Evolutionary conservation across 75 land plant genomes (phyloP).

Genomic region (Pinus tabuliformis): DNA sequence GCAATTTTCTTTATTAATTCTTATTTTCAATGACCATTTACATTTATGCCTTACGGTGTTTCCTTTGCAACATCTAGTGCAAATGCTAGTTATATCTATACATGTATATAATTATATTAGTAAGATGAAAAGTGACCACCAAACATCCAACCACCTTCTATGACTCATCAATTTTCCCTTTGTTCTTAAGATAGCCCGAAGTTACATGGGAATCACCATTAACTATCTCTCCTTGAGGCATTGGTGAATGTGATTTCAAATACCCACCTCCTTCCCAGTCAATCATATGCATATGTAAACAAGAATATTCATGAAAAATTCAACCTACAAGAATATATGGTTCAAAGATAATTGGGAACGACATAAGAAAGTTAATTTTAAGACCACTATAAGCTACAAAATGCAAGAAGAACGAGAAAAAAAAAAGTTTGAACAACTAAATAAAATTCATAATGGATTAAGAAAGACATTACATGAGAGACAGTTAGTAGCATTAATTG

Average conservation of each 20-base stretch:
- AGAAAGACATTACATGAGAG: neutral
- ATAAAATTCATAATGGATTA: neutral
- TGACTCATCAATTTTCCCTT: slow-evolving; percentile 69
- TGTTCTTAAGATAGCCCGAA: slow-evolving; percentile 72
- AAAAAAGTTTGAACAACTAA: neutral
- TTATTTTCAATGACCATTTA: no score
- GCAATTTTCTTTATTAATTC: no score
- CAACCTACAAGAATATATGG: neutral
- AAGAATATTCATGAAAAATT: neutral
- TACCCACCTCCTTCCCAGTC: no score
- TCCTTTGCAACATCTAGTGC: no score
- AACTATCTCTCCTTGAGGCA: slow-evolving; percentile 86
- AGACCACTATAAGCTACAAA: neutral
- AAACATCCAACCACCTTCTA: slow-evolving; percentile 19
- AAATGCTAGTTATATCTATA: no score
- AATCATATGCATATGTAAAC: slow-evolving; percentile 44
- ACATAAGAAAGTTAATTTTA: neutral
- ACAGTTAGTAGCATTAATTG: neutral
- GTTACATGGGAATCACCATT: slow-evolving; percentile 86
- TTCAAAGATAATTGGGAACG: neutral
- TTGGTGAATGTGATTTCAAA: slow-evolving; percentile 59
- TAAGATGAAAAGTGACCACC: neutral
- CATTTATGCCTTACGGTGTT: no score
- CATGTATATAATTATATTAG: neutral
- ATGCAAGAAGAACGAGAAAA: neutral